Evolutionary conservation across 2,329 filamentous ascomycete genomes (phyloP), one percentile per base, ranked within the genome.

Genomic region (Fusarium albidum): DNA sequence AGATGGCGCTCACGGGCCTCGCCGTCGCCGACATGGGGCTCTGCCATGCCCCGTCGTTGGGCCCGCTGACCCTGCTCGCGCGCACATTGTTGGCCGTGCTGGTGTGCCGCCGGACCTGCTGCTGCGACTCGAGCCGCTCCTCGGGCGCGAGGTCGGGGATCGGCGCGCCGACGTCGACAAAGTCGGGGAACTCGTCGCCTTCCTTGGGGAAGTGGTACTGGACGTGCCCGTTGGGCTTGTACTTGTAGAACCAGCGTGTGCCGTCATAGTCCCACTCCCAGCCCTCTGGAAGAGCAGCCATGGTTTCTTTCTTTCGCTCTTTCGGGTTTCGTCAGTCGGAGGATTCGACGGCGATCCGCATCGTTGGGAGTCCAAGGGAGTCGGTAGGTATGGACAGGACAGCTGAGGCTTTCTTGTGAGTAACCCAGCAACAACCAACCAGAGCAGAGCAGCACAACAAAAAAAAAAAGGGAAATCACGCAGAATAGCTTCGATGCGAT

Each of bases 211-310:
- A 86, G 52, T 79, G 79, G 63, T 79, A 86, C 67, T 85, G 83
- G 13, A 79, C 70, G 29, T 79, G 71, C 9, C 82, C 82, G 9
- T 79, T 83, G 18, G 82, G 72, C 57, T 75, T 80, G 71, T 82
- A 84, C 44, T 76, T 77, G 67, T 82, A 86, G 69, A 84, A 80
- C 83, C 83, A 86, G 21, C 83, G 78, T 15, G 59, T 63, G 46
- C 82, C 82, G 58, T 85, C 82, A 61, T 85, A 84, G 67, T 85
- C 83, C 64, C 72, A 77, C 51, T 83, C 80, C 83, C 83, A 85
- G 48, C 80, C 79, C 8, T 76, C 72, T 3, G 81, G 81, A 27
- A 85, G 77, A 41, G 68, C 72, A 15, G 66, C 47, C 69, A 72
- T 73, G 28, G 41, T 61, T 33, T 13, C 31, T n/a, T 21, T 49